phyloP scores from a whole-genome alignment of 257 asterid species.

The Lavandula angustifolia region DNA sequence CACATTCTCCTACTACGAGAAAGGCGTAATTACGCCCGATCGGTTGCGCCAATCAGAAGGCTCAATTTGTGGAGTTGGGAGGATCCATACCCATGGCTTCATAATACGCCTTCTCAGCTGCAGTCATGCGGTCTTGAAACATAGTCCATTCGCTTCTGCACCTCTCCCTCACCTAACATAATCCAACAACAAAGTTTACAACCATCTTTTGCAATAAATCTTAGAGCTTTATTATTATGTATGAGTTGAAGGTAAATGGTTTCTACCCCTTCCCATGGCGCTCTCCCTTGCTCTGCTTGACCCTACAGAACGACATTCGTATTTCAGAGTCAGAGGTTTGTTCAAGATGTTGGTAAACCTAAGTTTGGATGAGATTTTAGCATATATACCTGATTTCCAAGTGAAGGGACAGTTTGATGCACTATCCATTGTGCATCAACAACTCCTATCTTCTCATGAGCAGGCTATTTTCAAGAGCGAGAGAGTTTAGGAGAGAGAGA shows the following conservation, averaged over 20 bases:
- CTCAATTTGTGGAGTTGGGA: conserved; percentile 54
- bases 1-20: too few relatives aligned
- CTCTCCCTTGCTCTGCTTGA: conserved; percentile 70
- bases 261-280: conserved; percentile 98
- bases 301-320: conserved; percentile 53
- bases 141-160: conserved; percentile 79
- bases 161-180: conserved; percentile 73
- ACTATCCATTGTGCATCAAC: conserved; percentile 94
- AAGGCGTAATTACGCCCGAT: too few relatives aligned
- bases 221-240: too few relatives aligned
- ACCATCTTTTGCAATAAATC: background rate
- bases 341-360: background rate
- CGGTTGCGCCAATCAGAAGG: background rate
- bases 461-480: conserved; percentile 56
- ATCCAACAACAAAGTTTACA: background rate
- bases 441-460: conserved; percentile 91
- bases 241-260: background rate
- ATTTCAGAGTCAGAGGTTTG: background rate
- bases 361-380: background rate
- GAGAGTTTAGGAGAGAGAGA: background rate
- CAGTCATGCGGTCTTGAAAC: conserved; percentile 71
- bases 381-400: conserved; percentile 73
- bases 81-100: conserved; percentile 63
- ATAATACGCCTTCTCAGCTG: conserved; percentile 73
- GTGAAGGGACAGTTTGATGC: conserved; percentile 95